phyloP scores from a whole-genome alignment of 495 filamentous ascomycete genomes.

The Xylaria palmicola region DNA sequence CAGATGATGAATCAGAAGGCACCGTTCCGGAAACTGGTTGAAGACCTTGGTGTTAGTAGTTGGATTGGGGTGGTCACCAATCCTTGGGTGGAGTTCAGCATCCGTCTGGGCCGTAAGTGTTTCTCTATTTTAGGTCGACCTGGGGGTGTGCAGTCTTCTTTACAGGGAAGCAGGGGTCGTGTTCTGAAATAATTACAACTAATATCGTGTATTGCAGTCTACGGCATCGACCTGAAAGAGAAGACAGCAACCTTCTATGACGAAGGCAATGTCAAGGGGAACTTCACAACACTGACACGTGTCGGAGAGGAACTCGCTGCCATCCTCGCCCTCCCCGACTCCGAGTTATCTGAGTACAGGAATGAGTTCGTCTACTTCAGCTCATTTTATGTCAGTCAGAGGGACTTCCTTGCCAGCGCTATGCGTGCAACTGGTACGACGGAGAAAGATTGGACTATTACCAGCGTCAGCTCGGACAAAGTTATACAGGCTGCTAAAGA shows the following conservation, averaged over 20 bases:
- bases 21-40: conserved; percentile 1
- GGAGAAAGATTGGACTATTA: conserved; percentile 53
- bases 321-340: conserved; percentile 26
- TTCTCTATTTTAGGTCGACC: neutral
- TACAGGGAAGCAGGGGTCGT: no score
- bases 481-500: conserved; percentile 37
- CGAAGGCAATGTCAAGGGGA: conserved; percentile 21
- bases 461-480: conserved; percentile 34
- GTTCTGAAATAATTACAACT: neutral
- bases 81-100: conserved; percentile 42
- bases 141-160: no score
- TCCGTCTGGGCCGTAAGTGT: conserved; percentile 9
- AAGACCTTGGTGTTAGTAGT: conserved; percentile 15
- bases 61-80: conserved; percentile 45
- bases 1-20: neutral
- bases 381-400: conserved; percentile 40
- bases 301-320: conserved; percentile 33
- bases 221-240: conserved; percentile 22
- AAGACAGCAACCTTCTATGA: conserved; percentile 25
- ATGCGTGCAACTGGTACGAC: conserved; percentile 50
- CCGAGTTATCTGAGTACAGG: conserved; percentile 21
- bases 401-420: conserved; percentile 37
- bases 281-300: conserved; percentile 32
- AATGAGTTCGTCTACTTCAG: conserved; percentile 40
- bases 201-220: neutral